Conservation (phyloP, 2,329 filamentous ascomycete genomes). For the Trichophyton simii region DNA sequence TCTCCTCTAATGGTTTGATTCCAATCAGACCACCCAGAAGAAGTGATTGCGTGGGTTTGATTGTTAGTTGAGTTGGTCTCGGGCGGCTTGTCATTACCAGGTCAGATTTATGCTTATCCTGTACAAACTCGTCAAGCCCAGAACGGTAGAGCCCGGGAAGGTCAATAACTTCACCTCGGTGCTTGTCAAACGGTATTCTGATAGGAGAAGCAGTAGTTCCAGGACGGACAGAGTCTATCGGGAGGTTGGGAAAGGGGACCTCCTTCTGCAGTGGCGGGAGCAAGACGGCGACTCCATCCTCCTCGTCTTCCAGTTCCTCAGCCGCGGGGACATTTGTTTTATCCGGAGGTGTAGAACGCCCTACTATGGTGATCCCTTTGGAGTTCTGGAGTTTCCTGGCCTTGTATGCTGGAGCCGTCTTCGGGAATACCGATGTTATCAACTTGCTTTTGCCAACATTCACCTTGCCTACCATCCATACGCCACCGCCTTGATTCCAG, state of each 20-base stretch:
- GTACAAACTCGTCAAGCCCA: constrained; percentile 58
- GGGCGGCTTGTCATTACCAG: constrained; percentile 70
- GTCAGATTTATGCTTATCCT: constrained; percentile 49
- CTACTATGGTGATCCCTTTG: not conserved
- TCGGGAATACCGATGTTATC: constrained; percentile 76
- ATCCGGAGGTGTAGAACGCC: not conserved
- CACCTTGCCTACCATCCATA: constrained; percentile 96
- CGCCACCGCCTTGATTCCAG: constrained; percentile 66
- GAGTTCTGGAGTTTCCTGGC: not conserved
- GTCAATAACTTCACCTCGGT: constrained; percentile 79
- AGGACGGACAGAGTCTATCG: constrained; percentile 70
- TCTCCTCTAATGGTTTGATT: constrained; percentile 60
- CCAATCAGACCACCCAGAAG: constrained; percentile 76
- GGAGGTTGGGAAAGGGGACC: constrained; percentile 68
- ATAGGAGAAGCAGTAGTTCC: constrained; percentile 95
- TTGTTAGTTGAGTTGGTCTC: constrained; percentile 56
- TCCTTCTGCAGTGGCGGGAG: constrained; percentile 66
- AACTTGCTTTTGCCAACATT: constrained; percentile 95
- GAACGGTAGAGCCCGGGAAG: constrained; percentile 72
- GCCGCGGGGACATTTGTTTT: not conserved
- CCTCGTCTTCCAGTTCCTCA: constrained; percentile 9
- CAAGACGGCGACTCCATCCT: constrained; percentile 12
- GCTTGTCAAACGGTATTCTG: constrained; percentile 68
- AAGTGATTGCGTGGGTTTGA: constrained; percentile 68
- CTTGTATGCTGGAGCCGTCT: constrained; percentile 39